phyloP scores from a whole-genome alignment of 352 stramenopile genomes.

The Phytophthora podocarpi region DNA sequence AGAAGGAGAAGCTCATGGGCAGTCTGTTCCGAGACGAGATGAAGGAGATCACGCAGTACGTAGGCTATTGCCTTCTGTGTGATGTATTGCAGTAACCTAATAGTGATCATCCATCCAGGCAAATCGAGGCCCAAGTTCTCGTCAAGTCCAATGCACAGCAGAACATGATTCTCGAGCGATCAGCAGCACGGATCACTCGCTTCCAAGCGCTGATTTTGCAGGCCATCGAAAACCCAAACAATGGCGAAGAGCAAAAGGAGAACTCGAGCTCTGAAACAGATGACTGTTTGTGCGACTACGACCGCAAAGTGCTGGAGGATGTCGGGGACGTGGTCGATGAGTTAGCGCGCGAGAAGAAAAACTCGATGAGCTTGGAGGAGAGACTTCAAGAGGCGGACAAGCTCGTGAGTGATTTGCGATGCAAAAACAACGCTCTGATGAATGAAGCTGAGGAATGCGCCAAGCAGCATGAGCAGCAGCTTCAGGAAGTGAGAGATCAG shows the following conservation, averaged over 20 bases:
- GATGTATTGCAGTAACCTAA: not conserved
- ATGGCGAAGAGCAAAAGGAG: not conserved
- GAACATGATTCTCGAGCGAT: slow-evolving; percentile 65
- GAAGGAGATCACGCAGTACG: slow-evolving; percentile 56
- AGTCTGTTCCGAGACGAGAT: slow-evolving; percentile 64
- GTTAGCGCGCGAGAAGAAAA: slow-evolving; percentile 42
- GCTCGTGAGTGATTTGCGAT: slow-evolving; percentile 48
- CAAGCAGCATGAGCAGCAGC: slow-evolving; percentile 37
- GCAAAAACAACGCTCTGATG: slow-evolving; percentile 57
- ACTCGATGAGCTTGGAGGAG: slow-evolving; percentile 36
- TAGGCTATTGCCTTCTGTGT: not conserved
- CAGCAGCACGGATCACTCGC: slow-evolving; percentile 54
- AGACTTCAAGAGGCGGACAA: slow-evolving; percentile 57
- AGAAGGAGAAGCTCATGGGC: slow-evolving; percentile 64
- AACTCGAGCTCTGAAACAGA: slow-evolving; percentile 21
- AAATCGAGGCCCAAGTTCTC: slow-evolving; percentile 54
- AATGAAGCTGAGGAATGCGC: slow-evolving; percentile 46
- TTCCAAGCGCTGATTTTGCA: slow-evolving; percentile 59
- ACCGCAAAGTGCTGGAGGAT: slow-evolving; percentile 64
- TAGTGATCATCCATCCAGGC: slow-evolving; percentile 28
- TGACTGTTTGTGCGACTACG: slow-evolving; percentile 65
- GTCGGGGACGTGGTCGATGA: slow-evolving; percentile 63
- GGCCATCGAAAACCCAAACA: slow-evolving; percentile 21
- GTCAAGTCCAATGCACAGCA: slow-evolving; percentile 62
- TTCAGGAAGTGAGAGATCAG: slow-evolving; percentile 47